phyloP scores from a whole-genome alignment of 306 rosid genomes.

The Rosa persica region DNA sequence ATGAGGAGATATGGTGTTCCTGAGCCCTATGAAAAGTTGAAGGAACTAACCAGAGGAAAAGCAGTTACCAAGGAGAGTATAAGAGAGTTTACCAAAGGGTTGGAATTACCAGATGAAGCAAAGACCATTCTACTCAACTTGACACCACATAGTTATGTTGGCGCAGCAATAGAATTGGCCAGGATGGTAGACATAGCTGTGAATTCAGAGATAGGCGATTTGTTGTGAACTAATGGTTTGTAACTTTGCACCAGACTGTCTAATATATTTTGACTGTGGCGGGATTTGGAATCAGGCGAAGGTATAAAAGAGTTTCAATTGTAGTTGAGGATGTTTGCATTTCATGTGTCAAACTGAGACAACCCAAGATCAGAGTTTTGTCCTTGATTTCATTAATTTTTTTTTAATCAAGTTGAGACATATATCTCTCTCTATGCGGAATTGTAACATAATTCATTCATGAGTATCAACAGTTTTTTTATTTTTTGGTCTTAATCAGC shows the following conservation, averaged over 20 bases:
- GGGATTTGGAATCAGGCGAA: not conserved
- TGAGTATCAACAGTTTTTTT: not conserved
- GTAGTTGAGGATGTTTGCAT: not conserved
- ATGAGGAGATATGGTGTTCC: constrained; percentile 96
- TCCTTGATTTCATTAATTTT: not conserved
- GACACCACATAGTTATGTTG: constrained; percentile 72
- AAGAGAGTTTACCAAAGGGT: constrained; percentile 61
- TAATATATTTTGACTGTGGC: not conserved
- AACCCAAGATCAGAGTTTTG: not conserved
- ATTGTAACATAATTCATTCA: not conserved
- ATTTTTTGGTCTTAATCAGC: not conserved
- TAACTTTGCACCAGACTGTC: not conserved
- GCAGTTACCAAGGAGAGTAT: constrained; percentile 76
- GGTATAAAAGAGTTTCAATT: not conserved
- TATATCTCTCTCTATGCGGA: not conserved
- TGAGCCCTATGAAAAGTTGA: constrained; percentile 90
- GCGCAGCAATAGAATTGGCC: constrained; percentile 84
- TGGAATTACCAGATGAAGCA: constrained; percentile 71
- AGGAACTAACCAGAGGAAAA: constrained; percentile 84
- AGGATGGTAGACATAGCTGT: constrained; percentile 47
- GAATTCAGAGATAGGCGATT: constrained; percentile 1
- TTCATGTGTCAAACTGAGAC: not conserved
- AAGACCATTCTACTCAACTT: constrained; percentile 60
- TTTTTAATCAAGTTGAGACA: not conserved
- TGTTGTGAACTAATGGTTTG: constrained; percentile 12